Base-by-base conservation (phyloP, 345 rosid genomes). In the Gossypium stocksii region DNA sequence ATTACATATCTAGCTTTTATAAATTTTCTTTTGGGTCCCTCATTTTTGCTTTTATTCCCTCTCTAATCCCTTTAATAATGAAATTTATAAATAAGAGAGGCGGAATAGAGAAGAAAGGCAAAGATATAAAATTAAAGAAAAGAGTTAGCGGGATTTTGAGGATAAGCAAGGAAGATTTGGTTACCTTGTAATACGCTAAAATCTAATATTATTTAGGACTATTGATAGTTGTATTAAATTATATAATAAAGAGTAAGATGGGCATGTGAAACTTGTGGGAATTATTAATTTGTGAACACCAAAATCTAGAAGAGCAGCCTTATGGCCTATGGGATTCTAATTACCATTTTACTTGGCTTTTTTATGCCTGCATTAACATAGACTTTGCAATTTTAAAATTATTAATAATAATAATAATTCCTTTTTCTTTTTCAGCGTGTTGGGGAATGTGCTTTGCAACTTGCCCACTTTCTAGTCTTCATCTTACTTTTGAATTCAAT, bases 231-330 rank as follows among this genome's bases (percentile, higher is more conserved):
- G 54, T 14, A 15, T 3, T 12, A 14, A 14, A 14, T 51, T 2
- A 51, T 51, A 34, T 34, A 34, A 4, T 34, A 34, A 6, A 34
- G 41, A 5, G 7, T 34, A 5, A 34, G 41, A 34, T 34, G 41
- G 14, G 13, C 58, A 49, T 49, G 72, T 68, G 72, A 68, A 48
- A 68, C 72, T 49, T 3, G 58, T 68, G 58, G 58, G 44, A 68
- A 49, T 49, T 68, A 68, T 68, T 48, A 48, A 25, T 68, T 68
- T 48, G 58, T 9, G 15, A 25, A 48, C 1, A 46, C 56, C 20
- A 7, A 22, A 56, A 14, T 14, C 38, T 23, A 48, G 5, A 51
- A 46, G 52, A 14, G 10, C 29, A 43, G 17, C n/a, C 52, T 17
- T 14, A 34, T 34, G 41, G 41, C 52, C 17, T 14, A 34, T 34